Conservation (phyloP, 140 eudicot genomes). For the Cichorium intybus region DNA sequence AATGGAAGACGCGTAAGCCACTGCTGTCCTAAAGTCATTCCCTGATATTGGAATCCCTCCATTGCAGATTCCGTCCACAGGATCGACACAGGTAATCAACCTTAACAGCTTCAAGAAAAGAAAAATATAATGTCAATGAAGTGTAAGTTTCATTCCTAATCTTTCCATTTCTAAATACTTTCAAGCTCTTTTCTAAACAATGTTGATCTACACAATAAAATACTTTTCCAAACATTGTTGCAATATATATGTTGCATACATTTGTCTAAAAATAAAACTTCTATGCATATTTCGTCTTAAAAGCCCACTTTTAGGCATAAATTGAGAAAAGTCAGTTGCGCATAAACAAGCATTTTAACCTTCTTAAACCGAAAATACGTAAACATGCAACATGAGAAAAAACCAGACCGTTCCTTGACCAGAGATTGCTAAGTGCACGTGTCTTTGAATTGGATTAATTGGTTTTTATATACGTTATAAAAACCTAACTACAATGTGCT, state of each 20-base stretch:
- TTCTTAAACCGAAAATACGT: too few species aligned
- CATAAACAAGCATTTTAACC: not conserved
- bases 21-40: conserved; percentile 35
- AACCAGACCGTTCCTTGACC: too few species aligned
- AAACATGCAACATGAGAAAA: not conserved
- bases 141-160: not conserved
- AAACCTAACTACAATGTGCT: not conserved
- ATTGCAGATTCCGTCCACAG: conserved; percentile 40
- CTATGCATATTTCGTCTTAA: not conserved
- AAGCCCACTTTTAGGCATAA: not conserved
- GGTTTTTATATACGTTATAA: not conserved
- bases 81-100: conserved; percentile 61
- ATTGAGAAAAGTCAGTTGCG: not conserved
- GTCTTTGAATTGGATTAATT: not conserved
- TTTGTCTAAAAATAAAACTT: not conserved
- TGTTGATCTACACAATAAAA: not conserved
- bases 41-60: conserved; percentile 64
- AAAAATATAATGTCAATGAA: not conserved
- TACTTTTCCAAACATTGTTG: too few species aligned
- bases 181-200: too few species aligned
- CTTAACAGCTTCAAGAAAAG: conserved; percentile 38
- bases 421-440: not conserved
- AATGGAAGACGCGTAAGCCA: conserved; percentile 67
- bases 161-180: conserved; percentile 16
- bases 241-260: too few species aligned